A percentile compares a stretch with the other conserved stretches of the same genome.
Evolutionary conservation across 1,284 basidiomycete genomes (phyloP).

Genomic region (Inonotus obliquus): DNA sequence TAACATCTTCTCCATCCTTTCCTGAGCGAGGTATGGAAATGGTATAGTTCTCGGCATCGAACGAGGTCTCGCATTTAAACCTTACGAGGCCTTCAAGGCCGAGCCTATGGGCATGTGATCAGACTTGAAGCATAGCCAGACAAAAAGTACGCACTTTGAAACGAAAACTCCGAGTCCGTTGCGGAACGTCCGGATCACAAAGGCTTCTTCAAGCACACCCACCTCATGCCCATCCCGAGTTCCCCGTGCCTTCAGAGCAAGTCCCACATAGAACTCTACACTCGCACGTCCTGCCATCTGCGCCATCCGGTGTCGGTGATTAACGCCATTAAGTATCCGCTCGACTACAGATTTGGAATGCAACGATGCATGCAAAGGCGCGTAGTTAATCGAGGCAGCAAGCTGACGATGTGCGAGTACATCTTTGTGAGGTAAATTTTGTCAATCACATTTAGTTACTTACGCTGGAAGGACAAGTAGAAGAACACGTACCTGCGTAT

Average conservation of each 20-base stretch:
- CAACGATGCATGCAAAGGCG: slow-evolving; percentile 79
- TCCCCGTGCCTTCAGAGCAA: slow-evolving; percentile 78
- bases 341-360: slow-evolving; percentile 92
- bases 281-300: slow-evolving; percentile 96
- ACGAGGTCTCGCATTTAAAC: slow-evolving; percentile 85
- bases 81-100: slow-evolving; percentile 93
- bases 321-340: slow-evolving; percentile 82
- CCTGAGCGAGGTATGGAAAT: slow-evolving; percentile 56
- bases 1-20: slow-evolving; percentile 40
- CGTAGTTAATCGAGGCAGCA: slow-evolving; percentile 83
- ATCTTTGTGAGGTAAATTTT: slow-evolving; percentile 47
- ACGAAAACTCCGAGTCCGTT: slow-evolving; percentile 97
- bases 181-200: slow-evolving; percentile 90
- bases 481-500: slow-evolving; percentile 69
- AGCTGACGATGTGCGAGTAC: slow-evolving; percentile 95
- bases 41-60: slow-evolving; percentile 89
- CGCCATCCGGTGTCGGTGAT: slow-evolving; percentile 90
- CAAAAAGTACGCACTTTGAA: slow-evolving; percentile 79
- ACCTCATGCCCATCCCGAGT: slow-evolving; percentile 36
- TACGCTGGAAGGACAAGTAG: not conserved
- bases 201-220: slow-evolving; percentile 81
- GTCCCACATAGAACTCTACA: slow-evolving; percentile 95
- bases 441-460: too few species aligned
- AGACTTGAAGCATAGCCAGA: too few species aligned
- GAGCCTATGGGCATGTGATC: slow-evolving; percentile 46